Evolutionary conservation across 768 basidiomycete genomes (phyloP).

Genomic region (Leccinum arenicola): DNA sequence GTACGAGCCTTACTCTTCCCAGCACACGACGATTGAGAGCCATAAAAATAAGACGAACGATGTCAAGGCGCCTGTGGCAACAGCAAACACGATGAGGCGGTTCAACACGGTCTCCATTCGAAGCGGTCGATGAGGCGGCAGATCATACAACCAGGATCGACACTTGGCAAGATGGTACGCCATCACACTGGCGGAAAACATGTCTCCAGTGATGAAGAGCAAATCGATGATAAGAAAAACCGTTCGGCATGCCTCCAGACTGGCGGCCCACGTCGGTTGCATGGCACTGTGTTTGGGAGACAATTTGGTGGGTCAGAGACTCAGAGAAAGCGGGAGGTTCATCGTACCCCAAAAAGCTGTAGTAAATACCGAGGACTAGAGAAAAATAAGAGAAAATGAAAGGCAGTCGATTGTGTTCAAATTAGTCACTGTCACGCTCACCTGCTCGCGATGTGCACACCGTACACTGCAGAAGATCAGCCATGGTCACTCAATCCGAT

Average conservation of each 20-base stretch:
- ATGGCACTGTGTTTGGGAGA: constrained; percentile 4
- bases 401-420: too few species aligned
- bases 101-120: constrained; percentile 23
- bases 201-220: constrained; percentile 25
- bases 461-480: constrained; percentile 6
- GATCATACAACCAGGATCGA: constrained; percentile 6
- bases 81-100: constrained; percentile 21
- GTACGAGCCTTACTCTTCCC: neutral
- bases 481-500: neutral
- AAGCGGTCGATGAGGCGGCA: neutral
- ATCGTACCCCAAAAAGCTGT: constrained; percentile 16
- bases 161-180: constrained; percentile 20
- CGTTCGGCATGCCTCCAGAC: neutral
- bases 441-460: constrained; percentile 23
- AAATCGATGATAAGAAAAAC: constrained; percentile 19
- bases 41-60: constrained; percentile 12
- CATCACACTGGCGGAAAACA: constrained; percentile 20
- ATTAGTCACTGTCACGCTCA: neutral
- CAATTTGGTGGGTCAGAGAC: neutral
- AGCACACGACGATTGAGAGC: neutral
- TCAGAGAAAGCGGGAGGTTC: neutral
- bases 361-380: constrained; percentile 17
- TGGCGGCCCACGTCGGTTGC: constrained; percentile 11
- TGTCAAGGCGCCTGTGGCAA: constrained; percentile 28
- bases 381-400: neutral